Percentiles rank a stretch among this genome's conserved stretches.
Evolutionary conservation across 495 filamentous ascomycete genomes (phyloP).

Genomic region (Friedmanniomyces endolithicus): DNA sequence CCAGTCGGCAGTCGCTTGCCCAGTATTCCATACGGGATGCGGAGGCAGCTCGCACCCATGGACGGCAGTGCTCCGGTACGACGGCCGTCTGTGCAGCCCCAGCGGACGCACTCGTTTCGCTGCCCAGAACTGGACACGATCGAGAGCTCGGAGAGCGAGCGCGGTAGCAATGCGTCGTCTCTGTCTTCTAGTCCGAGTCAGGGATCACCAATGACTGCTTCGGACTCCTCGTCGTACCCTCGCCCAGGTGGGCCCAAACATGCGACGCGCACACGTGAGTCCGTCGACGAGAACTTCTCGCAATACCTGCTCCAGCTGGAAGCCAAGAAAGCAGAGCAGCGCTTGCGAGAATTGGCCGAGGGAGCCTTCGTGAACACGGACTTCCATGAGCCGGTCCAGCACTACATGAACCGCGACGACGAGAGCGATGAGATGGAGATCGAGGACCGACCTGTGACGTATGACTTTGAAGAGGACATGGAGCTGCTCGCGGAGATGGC

Average conservation of each 20-base stretch:
- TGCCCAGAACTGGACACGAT: constrained; percentile 44
- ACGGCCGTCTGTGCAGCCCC: constrained; percentile 22
- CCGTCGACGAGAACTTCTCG: constrained; percentile 56
- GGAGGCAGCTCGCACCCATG: constrained; percentile 9
- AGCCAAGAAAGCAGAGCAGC: constrained; percentile 60
- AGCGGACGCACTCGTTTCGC: constrained; percentile 42
- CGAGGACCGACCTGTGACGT: constrained; percentile 22
- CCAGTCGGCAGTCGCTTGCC: neutral
- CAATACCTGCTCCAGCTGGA: constrained; percentile 66
- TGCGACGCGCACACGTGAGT: constrained; percentile 40
- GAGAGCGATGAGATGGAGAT: constrained; percentile 24
- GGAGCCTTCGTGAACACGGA: constrained; percentile 59
- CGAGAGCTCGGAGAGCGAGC: constrained; percentile 45
- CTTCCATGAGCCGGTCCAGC: constrained; percentile 48
- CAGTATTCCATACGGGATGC: constrained; percentile 3
- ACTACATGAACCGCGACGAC: constrained; percentile 45
- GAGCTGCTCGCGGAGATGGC: constrained; percentile 16
- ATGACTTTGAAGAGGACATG: constrained; percentile 24
- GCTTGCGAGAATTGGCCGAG: constrained; percentile 55
- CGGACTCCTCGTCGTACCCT: constrained; percentile 23
- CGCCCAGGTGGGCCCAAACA: constrained; percentile 25
- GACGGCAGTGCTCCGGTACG: constrained; percentile 7
- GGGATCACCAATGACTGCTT: constrained; percentile 26
- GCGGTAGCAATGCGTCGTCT: constrained; percentile 35
- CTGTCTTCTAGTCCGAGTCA: constrained; percentile 38